Base-by-base conservation (phyloP, 129 eudicot species). In the Deinandra increscens region DNA sequence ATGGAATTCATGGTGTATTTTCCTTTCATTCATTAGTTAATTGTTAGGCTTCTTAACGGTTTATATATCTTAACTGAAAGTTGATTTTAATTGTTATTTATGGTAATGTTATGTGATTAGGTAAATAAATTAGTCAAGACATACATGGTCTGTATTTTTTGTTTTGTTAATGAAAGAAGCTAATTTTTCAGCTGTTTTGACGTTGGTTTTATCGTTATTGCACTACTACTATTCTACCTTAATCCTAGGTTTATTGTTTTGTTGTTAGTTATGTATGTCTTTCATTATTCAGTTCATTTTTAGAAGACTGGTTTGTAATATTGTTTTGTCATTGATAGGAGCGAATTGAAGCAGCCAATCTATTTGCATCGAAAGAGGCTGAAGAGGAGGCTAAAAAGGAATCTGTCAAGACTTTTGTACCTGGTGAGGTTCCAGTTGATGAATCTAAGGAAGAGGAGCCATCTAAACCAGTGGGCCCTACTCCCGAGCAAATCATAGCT, bases 401-500 rank as follows among this genome's bases (percentile, higher is more conserved):
- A 72, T 82, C 96, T 71, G 88, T 74, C 34, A 87, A 90, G 87
- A 85, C 92, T 34, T 69, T 84, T 73, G 95, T 88, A 72, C 91
- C 96, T 68, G 97, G 85, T 71, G 99, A 89, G 83, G 65, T 83
- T 67, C 81, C 86, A 11, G 67, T 59, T 29, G 95, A 93, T 76
- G 90, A 76, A 49, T 72, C 90, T 31, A 86, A 70, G 81, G 99
- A 89, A 77, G 91, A 80, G 74, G 84, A 81, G 69, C 70, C 87
- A 56, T 78, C 97, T 63, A 87, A 89, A 84, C 85, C 84, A 62
- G 87, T 67, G 17, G 87, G 91, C 59, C 99, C 97, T 51, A 94
- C 97, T 65, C 96, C 94, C 15, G 97, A 90, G 71, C 99, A 94
- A 80, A 87, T 94, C 79, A 78, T 85, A 71, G 99, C 99, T 62